phyloP scores from a whole-genome alignment of 1,139 yeast genomes.

The Casaregolazyma suthepensis region DNA sequence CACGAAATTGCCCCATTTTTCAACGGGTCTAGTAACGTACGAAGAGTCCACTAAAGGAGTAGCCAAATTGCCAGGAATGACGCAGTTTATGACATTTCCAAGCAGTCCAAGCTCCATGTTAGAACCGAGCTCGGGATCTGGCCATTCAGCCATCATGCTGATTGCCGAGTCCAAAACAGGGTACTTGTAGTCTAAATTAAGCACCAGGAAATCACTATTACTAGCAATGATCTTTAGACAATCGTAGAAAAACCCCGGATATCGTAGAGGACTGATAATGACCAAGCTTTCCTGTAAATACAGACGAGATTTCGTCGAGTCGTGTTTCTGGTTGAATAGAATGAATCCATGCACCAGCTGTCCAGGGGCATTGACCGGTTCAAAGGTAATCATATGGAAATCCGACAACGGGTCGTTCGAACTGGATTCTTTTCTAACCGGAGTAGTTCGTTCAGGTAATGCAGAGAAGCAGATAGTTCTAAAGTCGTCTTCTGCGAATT shows the following conservation, averaged over 20 bases:
- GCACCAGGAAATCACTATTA: slow-evolving; percentile 10
- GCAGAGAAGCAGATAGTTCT: slow-evolving; percentile 28
- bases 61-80: slow-evolving; percentile 11
- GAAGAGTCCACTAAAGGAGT: slow-evolving; percentile 12
- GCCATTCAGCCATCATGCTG: slow-evolving; percentile 28
- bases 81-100: slow-evolving; percentile 21
- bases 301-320: slow-evolving; percentile 21
- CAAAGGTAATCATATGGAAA: slow-evolving; percentile 12
- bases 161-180: slow-evolving; percentile 28
- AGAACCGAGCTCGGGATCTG: slow-evolving; percentile 16
- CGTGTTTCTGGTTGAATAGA: slow-evolving; percentile 23
- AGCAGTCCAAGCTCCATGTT: slow-evolving; percentile 24
- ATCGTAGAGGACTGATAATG: slow-evolving; percentile 22
- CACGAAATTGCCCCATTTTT: slow-evolving; percentile 21
- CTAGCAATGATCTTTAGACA: slow-evolving; percentile 21
- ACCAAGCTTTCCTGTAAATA: slow-evolving; percentile 29
- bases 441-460: slow-evolving; percentile 25
- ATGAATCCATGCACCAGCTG: slow-evolving; percentile 22
- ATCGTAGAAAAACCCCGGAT: slow-evolving; percentile 23
- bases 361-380: slow-evolving; percentile 8
- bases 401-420: neutral
- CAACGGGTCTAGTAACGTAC: slow-evolving; percentile 19
- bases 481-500: slow-evolving; percentile 27
- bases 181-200: slow-evolving; percentile 20
- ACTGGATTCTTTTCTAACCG: slow-evolving; percentile 2